Evolutionary conservation across 495 filamentous ascomycete species (phyloP).

Genomic region (Tuber umbilicatum): DNA sequence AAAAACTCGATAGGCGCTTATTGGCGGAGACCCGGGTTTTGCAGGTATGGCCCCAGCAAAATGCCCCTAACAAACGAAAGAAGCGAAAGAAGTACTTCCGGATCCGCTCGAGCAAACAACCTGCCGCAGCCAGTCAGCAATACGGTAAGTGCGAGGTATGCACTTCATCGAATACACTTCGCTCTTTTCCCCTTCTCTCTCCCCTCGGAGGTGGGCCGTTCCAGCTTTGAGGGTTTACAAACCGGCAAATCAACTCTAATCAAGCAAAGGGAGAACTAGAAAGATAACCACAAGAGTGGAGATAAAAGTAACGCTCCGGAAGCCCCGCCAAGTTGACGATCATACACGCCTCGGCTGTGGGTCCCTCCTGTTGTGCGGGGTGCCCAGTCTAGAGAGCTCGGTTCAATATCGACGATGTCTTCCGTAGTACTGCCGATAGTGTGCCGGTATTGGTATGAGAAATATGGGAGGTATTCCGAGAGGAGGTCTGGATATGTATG

Average conservation of each 20-base stretch:
- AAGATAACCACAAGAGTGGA: slow-evolving; percentile 12
- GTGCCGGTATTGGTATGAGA: slow-evolving; percentile 14
- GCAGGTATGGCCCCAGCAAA: slow-evolving; percentile 32
- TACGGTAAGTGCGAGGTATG: slow-evolving; percentile 18
- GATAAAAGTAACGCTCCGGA: slow-evolving; percentile 12
- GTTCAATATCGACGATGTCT: slow-evolving; percentile 19
- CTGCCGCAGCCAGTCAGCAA: slow-evolving; percentile 35
- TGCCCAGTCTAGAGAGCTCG: slow-evolving; percentile 2
- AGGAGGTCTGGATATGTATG: slow-evolving; percentile 7
- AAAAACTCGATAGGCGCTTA: slow-evolving; percentile 29
- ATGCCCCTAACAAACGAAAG: slow-evolving; percentile 27
- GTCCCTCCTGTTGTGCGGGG: slow-evolving; percentile 8
- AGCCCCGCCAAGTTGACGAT: slow-evolving; percentile 14
- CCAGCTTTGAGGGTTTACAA: slow-evolving; percentile 21
- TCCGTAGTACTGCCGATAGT: slow-evolving; percentile 10
- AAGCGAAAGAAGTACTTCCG: slow-evolving; percentile 23
- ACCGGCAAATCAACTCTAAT: slow-evolving; percentile 19
- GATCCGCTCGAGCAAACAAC: slow-evolving; percentile 26
- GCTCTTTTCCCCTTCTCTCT: slow-evolving; percentile 22
- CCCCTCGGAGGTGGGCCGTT: slow-evolving; percentile 18
- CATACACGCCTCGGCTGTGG: slow-evolving; percentile 14
- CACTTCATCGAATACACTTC: slow-evolving; percentile 37
- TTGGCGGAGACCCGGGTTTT: slow-evolving; percentile 29
- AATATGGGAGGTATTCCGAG: slow-evolving; percentile 22
- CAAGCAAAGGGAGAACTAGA: slow-evolving; percentile 17